Base-by-base conservation (phyloP, 306 rosid genomes). In the Sechiopsis laciniata region DNA sequence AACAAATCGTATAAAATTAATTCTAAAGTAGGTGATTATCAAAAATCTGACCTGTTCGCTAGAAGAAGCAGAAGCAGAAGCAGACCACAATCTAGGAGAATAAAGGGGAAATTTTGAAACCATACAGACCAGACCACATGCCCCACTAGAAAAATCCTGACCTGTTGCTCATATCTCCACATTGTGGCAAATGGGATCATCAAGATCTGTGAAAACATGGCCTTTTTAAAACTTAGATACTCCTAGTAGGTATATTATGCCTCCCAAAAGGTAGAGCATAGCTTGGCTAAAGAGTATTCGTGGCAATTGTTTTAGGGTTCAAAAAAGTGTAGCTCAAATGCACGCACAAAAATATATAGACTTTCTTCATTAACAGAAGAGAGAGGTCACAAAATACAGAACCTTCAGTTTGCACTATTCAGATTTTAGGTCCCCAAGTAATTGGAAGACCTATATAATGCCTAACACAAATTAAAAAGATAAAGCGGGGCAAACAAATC, bases 321-420 rank as follows among this genome's bases (percentile, higher is more conserved):
- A 62, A 32, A 16, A 16, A 61, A 29, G 8, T 6, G 7, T 5
- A 46, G n/a, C 46, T 40, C 46, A 40, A 0, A 40, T 40, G 46
- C 46, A 40, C 0, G 46, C 46, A 40, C 46, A 40, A 40, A 40
- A 40, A 40, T 65, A 42, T 65, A 6, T 65, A 70, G 46, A 69
- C 51, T 48, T 48, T 50, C 59, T 24, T 22, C 46, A 8, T 24
- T 40, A 17, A 9, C 9, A 21, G 45, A 51, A 45, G 46, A 62
- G 14, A 50, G 74, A 69, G 24, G 59, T 70, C 22, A 21, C 22
- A 70, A 69, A 69, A 70, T 51, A 20, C 21, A 70, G 45, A 69
- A 51, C 59, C 46, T 24, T 70, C 59, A 70, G 74, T 50, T 70
- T 12, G 19, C 20, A 68, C 40, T 46, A 20, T 21, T 21, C 35